phyloP scores from a whole-genome alignment of 495 filamentous ascomycete species.

The Penicillium diatomitis region DNA sequence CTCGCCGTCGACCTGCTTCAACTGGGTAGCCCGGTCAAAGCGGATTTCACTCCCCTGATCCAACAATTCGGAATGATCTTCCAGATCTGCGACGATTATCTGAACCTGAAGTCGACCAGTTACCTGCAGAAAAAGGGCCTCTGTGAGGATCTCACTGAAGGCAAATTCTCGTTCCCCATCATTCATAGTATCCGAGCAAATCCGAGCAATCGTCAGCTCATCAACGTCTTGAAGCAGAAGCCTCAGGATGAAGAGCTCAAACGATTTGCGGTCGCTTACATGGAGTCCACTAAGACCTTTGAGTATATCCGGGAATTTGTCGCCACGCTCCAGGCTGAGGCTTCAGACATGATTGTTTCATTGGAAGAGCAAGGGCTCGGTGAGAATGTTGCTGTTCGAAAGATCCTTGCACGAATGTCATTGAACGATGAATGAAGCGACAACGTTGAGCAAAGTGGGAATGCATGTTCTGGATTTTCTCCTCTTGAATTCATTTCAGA shows the following conservation, averaged over 20 bases:
- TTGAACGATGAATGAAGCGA: not conserved
- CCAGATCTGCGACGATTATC: slow-evolving; percentile 5
- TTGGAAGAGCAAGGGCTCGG: not conserved
- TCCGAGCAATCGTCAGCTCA: not conserved
- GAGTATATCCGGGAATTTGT: not conserved
- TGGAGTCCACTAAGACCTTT: not conserved
- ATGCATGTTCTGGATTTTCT: too few species aligned
- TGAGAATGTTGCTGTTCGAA: not conserved
- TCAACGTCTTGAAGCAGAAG: not conserved
- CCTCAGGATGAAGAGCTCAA: not conserved
- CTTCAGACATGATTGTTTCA: not conserved
- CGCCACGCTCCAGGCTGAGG: not conserved
- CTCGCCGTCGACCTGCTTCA: not conserved
- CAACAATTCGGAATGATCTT: slow-evolving; percentile 1
- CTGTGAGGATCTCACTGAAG: slow-evolving; percentile 82
- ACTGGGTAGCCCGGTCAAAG: not conserved
- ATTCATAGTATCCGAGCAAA: slow-evolving; percentile 11
- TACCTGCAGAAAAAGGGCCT: slow-evolving; percentile 76
- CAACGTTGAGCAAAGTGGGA: too few species aligned
- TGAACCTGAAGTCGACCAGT: slow-evolving; percentile 8
- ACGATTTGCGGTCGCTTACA: not conserved
- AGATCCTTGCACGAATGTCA: not conserved
- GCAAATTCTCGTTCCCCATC: slow-evolving; percentile 77
- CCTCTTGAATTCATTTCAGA: too few species aligned
- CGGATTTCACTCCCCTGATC: not conserved